These are phyloP conservation scores for Aquilaria yunnanensis DNA, from an alignment of 345 rosid genomes.

Conservation along the genomic window DNA sequence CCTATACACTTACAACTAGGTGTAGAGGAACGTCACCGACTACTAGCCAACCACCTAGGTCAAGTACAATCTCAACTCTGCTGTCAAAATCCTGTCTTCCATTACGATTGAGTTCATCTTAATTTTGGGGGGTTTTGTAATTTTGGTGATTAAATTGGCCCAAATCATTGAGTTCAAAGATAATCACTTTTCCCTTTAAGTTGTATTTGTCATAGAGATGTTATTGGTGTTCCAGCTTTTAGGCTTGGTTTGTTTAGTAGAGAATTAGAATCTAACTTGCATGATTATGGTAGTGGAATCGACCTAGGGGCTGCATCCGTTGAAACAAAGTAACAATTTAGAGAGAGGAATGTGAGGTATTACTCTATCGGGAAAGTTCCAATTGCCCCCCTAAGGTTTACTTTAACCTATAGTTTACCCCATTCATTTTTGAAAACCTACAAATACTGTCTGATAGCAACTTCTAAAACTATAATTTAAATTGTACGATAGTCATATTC, in stretches of 20 bases:
- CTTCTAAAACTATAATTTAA: too few relatives aligned
- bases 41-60: slow-evolving; percentile 58
- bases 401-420: too few relatives aligned
- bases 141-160: slow-evolving; percentile 18
- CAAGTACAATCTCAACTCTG: slow-evolving; percentile 47
- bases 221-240: slow-evolving; percentile 7
- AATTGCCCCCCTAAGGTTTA: too few relatives aligned
- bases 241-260: slow-evolving; percentile 25
- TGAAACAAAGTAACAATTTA: slow-evolving; percentile 47
- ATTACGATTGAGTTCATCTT: slow-evolving; percentile 39
- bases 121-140: slow-evolving; percentile 19
- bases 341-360: slow-evolving; percentile 42
- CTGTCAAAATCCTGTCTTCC: slow-evolving; percentile 77
- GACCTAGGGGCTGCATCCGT: slow-evolving; percentile 50
- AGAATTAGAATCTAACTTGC: slow-evolving; percentile 43
- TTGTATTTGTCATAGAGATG: slow-evolving; percentile 10
- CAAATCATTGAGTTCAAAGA: slow-evolving; percentile 22
- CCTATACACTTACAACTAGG: slow-evolving; percentile 56
- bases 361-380: slow-evolving; percentile 12
- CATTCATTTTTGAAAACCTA: too few relatives aligned
- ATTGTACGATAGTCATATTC: too few relatives aligned
- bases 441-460: too few relatives aligned
- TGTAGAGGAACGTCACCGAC: slow-evolving; percentile 60
- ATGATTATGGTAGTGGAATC: slow-evolving; percentile 63
- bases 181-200: slow-evolving; percentile 27